phyloP scores from a whole-genome alignment of 2,329 filamentous ascomycete genomes.

The Peltaster fructicola region DNA sequence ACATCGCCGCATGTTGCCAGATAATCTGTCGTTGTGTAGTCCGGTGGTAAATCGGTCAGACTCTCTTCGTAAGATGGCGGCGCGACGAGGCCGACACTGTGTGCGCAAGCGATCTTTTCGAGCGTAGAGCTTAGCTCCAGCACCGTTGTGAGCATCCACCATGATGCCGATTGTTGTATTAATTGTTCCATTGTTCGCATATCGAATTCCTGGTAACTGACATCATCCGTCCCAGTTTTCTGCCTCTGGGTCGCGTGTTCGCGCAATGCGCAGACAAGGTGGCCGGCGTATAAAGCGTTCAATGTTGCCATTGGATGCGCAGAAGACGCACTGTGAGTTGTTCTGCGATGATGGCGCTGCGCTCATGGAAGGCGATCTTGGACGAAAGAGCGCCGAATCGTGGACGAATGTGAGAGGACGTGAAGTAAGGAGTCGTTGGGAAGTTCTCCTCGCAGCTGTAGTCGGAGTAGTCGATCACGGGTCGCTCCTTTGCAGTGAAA shows the following conservation, averaged over 20 bases:
- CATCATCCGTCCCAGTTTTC: conserved; percentile 29
- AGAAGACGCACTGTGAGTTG: conserved; percentile 10
- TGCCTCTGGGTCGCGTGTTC: conserved; percentile 24
- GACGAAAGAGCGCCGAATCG: conserved; percentile 2
- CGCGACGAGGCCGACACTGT: conserved; percentile 7
- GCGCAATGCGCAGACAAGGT: conserved; percentile 23
- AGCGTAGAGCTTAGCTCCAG: conserved; percentile 1
- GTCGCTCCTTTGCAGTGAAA: too few species aligned
- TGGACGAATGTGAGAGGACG: too few species aligned
- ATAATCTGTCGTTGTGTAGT: conserved; percentile 26
- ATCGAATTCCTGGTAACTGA: conserved; percentile 14
- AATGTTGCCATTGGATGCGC: conserved; percentile 27
- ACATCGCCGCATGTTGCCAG: conserved; percentile 13
- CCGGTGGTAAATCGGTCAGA: conserved; percentile 25
- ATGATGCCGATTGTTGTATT: conserved; percentile 8
- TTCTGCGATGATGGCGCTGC: conserved; percentile 12
- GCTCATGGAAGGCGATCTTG: conserved; percentile 18
- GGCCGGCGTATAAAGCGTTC: conserved; percentile 24
- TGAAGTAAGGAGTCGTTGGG: too few species aligned
- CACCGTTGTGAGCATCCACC: conserved; percentile 1
- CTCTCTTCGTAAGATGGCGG: conserved; percentile 29
- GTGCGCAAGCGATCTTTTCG: not conserved
- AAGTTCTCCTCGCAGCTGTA: too few species aligned
- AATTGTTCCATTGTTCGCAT: conserved; percentile 11
- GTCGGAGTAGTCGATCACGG: too few species aligned